Conservation (phyloP, 129 eudicot species). For the Pulicaria dysenterica region DNA sequence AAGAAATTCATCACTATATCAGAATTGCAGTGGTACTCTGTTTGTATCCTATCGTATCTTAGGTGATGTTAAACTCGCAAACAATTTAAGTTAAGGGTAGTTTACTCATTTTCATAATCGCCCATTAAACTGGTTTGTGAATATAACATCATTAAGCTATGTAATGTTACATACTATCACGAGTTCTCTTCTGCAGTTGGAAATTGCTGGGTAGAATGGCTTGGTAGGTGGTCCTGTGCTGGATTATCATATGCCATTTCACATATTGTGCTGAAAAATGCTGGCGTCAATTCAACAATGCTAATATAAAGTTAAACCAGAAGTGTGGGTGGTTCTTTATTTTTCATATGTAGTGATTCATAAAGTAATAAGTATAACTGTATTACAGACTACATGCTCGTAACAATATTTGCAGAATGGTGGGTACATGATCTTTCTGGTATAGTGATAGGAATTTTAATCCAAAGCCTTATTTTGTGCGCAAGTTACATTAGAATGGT, state of each 20-base stretch:
- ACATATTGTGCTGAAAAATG: background rate
- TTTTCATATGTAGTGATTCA: background rate
- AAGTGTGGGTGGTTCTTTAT: background rate
- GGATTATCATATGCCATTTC: background rate
- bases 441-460: no score
- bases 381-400: background rate
- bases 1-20: background rate
- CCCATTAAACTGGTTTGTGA: no score
- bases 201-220: background rate
- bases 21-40: conserved; percentile 7
- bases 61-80: no score
- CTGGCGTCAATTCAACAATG: background rate
- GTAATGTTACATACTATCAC: no score
- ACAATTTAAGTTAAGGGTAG: no score
- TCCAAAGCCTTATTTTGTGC: no score
- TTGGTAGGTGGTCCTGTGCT: background rate
- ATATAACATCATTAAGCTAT: no score
- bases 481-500: no score
- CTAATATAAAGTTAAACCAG: conserved; percentile 3
- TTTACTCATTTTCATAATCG: no score
- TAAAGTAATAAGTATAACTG: background rate
- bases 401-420: background rate
- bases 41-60: background rate
- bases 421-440: background rate
- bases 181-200: background rate